These are phyloP conservation scores for Sicyos baderoa DNA, from an alignment of 306 rosid species.

Conservation along the genomic window DNA sequence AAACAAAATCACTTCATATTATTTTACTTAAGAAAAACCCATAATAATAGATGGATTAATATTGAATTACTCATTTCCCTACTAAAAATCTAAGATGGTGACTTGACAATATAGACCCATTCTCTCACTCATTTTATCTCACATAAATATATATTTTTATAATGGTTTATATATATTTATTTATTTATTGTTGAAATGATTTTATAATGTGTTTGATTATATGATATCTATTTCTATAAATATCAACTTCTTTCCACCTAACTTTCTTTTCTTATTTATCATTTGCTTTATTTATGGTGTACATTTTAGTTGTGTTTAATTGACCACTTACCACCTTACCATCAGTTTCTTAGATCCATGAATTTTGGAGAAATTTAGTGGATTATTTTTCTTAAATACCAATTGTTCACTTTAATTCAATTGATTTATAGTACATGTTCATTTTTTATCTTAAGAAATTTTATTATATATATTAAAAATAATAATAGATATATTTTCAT, in stretches of 20 bases:
- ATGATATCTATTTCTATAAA: neutral
- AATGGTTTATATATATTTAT: too few relatives aligned
- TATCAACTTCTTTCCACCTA: neutral
- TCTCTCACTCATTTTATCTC: neutral
- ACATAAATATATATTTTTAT: neutral
- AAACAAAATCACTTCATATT: neutral
- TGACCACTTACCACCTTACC: neutral
- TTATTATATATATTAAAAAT: too few relatives aligned
- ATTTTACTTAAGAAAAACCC: neutral
- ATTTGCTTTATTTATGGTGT: neutral
- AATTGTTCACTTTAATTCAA: too few relatives aligned
- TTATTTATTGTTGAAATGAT: too few relatives aligned
- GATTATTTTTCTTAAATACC: too few relatives aligned
- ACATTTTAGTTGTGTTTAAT: neutral
- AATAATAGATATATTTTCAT: too few relatives aligned
- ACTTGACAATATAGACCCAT: conserved; percentile 5
- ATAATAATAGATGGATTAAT: neutral
- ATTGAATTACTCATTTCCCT: neutral
- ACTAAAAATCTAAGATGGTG: neutral
- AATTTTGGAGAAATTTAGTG: too few relatives aligned
- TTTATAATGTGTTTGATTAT: too few relatives aligned
- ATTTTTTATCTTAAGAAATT: too few relatives aligned
- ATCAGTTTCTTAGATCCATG: neutral
- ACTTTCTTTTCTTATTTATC: neutral
- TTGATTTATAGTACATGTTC: too few relatives aligned